Percentiles rank a stretch among this genome's conserved stretches.
These are phyloP conservation scores for Epichloe baconii DNA, from an alignment of 2,329 filamentous ascomycete genomes.

Conservation along the genomic window DNA sequence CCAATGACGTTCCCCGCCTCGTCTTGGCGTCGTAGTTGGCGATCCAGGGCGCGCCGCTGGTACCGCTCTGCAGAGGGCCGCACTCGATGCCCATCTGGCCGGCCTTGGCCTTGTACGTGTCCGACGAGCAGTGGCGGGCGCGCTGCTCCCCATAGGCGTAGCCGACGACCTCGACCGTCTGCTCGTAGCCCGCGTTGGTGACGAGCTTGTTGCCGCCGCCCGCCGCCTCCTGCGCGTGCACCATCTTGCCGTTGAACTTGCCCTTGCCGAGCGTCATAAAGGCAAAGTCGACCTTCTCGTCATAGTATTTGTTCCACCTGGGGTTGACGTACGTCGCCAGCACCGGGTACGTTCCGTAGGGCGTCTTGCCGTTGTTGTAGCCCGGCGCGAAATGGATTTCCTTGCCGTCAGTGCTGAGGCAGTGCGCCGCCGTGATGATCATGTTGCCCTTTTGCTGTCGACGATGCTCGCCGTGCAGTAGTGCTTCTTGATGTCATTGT, in stretches of 20 bases:
- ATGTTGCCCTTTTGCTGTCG: slow-evolving; percentile 6
- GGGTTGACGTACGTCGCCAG: slow-evolving; percentile 2
- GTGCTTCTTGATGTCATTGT: slow-evolving; percentile 1
- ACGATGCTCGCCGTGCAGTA: slow-evolving; percentile 7
- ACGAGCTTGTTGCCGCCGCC: slow-evolving; percentile 6
- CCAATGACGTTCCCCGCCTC: slow-evolving; percentile 4
- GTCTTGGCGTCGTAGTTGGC: slow-evolving; percentile 4
- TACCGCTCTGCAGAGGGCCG: slow-evolving; percentile 5
- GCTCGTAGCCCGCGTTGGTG: slow-evolving; percentile 4
- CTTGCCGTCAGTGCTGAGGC: slow-evolving; percentile 3
- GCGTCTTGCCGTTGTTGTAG: slow-evolving; percentile 5
- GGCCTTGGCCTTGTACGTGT: slow-evolving; percentile 4
- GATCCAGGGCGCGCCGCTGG: slow-evolving; percentile 8
- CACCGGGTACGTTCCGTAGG: slow-evolving; percentile 7
- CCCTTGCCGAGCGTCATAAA: slow-evolving; percentile 7
- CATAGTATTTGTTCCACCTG: slow-evolving; percentile 2
- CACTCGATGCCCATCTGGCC: slow-evolving; percentile 8
- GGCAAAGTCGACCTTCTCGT: slow-evolving; percentile 7
- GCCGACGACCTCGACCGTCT: slow-evolving; percentile 5
- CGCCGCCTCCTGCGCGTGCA: slow-evolving; percentile 6
- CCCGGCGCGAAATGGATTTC: slow-evolving; percentile 7
- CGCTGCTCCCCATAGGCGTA: slow-evolving; percentile 6
- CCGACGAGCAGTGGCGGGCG: slow-evolving; percentile 5
- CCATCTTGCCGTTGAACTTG: slow-evolving; percentile 3
- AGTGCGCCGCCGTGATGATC: slow-evolving; percentile 7